phyloP scores from a whole-genome alignment of 1,284 basidiomycete genomes.

The Ceratobasidium sp. region DNA sequence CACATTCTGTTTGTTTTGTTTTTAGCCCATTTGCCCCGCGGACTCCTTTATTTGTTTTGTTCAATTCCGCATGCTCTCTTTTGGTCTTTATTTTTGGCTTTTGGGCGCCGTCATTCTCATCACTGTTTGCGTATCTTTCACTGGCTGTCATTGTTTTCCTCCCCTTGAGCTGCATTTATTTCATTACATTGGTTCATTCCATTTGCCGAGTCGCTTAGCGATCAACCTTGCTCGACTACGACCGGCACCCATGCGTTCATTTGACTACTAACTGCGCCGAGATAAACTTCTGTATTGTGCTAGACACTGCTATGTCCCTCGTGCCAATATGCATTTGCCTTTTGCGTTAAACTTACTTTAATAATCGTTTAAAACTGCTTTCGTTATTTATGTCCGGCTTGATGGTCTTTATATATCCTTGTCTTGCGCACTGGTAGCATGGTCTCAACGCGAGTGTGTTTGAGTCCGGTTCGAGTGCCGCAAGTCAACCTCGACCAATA shows the following conservation, averaged over 20 bases:
- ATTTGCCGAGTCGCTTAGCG: not conserved
- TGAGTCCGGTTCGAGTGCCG: too few species aligned
- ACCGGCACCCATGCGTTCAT: slow-evolving; percentile 1
- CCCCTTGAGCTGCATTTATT: slow-evolving; percentile 7
- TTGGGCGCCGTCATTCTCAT: slow-evolving; percentile 22
- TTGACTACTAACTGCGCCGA: slow-evolving; percentile 24
- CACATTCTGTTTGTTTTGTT: slow-evolving; percentile 12
- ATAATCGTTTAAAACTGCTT: too few species aligned
- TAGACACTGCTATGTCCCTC: slow-evolving; percentile 36
- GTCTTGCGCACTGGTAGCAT: too few species aligned
- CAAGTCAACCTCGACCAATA: not conserved
- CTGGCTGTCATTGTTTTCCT: not conserved
- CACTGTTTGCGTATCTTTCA: slow-evolving; percentile 2
- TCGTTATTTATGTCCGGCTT: too few species aligned
- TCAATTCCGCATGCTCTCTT: slow-evolving; percentile 21
- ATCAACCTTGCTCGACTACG: not conserved
- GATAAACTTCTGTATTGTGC: slow-evolving; percentile 32
- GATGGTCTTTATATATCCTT: too few species aligned
- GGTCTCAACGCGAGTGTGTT: too few species aligned
- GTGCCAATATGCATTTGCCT: slow-evolving; percentile 34
- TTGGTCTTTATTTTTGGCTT: slow-evolving; percentile 16
- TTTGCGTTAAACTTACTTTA: not conserved
- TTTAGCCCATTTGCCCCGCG: slow-evolving; percentile 31
- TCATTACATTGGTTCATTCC: slow-evolving; percentile 22
- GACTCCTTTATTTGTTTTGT: slow-evolving; percentile 30